Conservation (phyloP, 768 basidiomycete species). For the Lactarius hengduanensis region DNA sequence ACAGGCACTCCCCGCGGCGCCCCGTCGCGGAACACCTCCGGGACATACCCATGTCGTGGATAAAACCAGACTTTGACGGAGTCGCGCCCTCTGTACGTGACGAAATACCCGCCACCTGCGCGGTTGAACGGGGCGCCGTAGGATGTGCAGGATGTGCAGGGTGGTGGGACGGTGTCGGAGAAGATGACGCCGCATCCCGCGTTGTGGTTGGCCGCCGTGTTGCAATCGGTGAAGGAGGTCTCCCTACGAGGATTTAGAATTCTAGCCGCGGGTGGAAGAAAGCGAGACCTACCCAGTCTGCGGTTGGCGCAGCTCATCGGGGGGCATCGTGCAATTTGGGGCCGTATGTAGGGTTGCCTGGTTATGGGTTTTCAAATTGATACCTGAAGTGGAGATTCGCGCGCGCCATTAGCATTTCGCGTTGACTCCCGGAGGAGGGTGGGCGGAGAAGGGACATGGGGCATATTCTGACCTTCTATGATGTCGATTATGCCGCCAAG, state of each 20-base stretch:
- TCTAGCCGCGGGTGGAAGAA: neutral
- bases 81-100: constrained; percentile 42
- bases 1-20: constrained; percentile 14
- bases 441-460: too few relatives aligned
- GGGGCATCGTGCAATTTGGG: constrained; percentile 46
- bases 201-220: neutral
- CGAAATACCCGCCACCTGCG: constrained; percentile 60
- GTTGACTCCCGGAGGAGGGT: neutral
- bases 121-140: constrained; percentile 51
- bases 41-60: constrained; percentile 46
- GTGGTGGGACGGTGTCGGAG: neutral
- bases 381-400: constrained; percentile 36
- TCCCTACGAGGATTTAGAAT: neutral
- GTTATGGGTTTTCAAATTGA: constrained; percentile 46
- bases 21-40: constrained; percentile 39
- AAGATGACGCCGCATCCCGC: constrained; percentile 1
- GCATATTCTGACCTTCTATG: constrained; percentile 47
- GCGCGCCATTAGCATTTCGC: neutral
- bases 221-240: neutral
- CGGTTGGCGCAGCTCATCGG: constrained; percentile 8
- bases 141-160: constrained; percentile 30
- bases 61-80: constrained; percentile 62
- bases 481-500: constrained; percentile 53
- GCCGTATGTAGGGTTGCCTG: constrained; percentile 56
- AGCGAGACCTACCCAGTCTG: neutral